Evolutionary conservation across 106 monocot species (phyloP).

Genomic region (Apostasia shenzhenica): DNA sequence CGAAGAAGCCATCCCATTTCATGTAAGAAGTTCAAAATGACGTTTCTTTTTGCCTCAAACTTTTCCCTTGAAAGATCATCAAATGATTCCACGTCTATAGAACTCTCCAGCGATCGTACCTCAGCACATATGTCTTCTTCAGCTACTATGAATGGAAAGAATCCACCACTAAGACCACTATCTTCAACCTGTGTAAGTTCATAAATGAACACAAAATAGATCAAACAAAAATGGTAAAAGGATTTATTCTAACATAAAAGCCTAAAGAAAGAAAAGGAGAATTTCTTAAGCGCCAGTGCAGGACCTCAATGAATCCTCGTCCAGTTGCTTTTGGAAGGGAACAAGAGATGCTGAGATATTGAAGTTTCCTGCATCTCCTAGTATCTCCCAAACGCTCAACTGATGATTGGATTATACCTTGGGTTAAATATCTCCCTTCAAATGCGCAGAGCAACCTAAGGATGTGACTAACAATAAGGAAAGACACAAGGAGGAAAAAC

Average conservation of each 20-base stretch:
- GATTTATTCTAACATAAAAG: no score
- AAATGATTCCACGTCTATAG: constrained; percentile 4
- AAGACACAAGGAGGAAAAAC: not conserved
- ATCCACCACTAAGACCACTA: constrained; percentile 41
- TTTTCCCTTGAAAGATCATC: constrained; percentile 5
- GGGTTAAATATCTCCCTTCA: constrained; percentile 60
- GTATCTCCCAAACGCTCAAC: constrained; percentile 1
- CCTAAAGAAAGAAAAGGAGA: not conserved
- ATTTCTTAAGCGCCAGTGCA: not conserved
- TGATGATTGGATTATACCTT: constrained; percentile 32
- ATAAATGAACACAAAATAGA: not conserved
- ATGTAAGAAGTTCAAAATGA: constrained; percentile 53
- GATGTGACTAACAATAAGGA: not conserved
- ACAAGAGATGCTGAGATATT: constrained; percentile 53
- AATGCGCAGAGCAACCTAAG: constrained; percentile 54
- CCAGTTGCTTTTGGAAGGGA: constrained; percentile 52
- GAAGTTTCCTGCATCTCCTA: constrained; percentile 8
- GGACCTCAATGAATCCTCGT: constrained; percentile 84
- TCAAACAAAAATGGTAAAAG: no score
- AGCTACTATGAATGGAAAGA: constrained; percentile 86
- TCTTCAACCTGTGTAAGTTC: constrained; percentile 58
- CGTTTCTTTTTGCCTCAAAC: constrained; percentile 14
- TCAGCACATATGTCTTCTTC: constrained; percentile 74
- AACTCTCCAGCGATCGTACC: constrained; percentile 49
- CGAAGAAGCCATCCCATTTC: constrained; percentile 90